Conservation (phyloP, 441 rosid species). For the Bruguiera hainesii region DNA sequence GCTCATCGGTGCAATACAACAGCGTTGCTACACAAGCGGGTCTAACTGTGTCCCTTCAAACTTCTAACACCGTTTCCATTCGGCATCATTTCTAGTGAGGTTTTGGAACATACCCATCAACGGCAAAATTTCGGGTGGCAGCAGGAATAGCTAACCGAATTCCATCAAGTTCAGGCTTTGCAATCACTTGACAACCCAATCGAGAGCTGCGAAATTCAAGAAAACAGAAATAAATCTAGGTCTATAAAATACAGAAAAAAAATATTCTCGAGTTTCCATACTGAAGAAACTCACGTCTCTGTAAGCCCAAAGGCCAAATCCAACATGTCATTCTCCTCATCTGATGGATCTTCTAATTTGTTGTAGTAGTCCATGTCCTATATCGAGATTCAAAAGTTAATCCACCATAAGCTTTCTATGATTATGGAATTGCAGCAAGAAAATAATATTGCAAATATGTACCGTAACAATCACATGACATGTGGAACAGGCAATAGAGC, state of each 20-base stretch:
- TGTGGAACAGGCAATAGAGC: slow-evolving; percentile 92
- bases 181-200: slow-evolving; percentile 89
- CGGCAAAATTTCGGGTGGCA: slow-evolving; percentile 93
- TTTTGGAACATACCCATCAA: slow-evolving; percentile 91
- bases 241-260: not conserved
- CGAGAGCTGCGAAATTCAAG: slow-evolving; percentile 58
- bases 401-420: not conserved
- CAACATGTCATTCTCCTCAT: slow-evolving; percentile 97
- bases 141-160: slow-evolving; percentile 85
- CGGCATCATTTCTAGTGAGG: slow-evolving; percentile 52
- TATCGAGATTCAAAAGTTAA: slow-evolving; percentile 23
- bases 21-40: slow-evolving; percentile 34
- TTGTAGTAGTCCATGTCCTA: slow-evolving; percentile 74
- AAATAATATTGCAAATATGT: slow-evolving; percentile 9
- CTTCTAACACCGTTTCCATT: not conserved
- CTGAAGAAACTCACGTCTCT: slow-evolving; percentile 57
- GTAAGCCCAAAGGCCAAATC: slow-evolving; percentile 93
- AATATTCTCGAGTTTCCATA: not conserved
- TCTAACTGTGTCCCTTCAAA: slow-evolving; percentile 19
- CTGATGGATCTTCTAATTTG: slow-evolving; percentile 86
- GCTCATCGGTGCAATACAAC: slow-evolving; percentile 14
- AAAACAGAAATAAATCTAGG: slow-evolving; percentile 5
- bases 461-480: slow-evolving; percentile 93
- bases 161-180: slow-evolving; percentile 82
- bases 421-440: not conserved